Evolutionary conservation across 1,139 yeast genomes (phyloP).

Genomic region (Geotrichum carabidarum): DNA sequence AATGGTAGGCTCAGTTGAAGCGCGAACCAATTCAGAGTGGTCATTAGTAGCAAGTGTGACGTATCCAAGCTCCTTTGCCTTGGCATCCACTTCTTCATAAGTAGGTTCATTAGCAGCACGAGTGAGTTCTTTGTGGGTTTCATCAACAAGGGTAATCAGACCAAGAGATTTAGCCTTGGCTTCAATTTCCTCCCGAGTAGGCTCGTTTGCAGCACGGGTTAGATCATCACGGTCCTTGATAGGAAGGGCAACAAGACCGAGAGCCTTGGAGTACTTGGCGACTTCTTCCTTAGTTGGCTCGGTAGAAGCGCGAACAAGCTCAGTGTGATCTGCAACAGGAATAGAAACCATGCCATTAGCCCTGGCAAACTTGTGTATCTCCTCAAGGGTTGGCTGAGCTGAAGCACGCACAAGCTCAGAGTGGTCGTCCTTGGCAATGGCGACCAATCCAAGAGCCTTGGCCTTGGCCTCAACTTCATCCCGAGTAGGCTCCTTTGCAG

Average conservation of each 20-base stretch:
- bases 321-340: constrained; percentile 15
- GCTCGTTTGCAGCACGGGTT: constrained; percentile 24
- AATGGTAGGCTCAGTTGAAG: constrained; percentile 23
- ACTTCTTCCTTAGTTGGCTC: constrained; percentile 31
- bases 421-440: constrained; percentile 29
- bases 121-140: constrained; percentile 8
- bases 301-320: constrained; percentile 24
- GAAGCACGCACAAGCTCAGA: constrained; percentile 35
- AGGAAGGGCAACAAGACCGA: constrained; percentile 45
- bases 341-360: constrained; percentile 35
- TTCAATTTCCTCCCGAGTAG: constrained; percentile 23
- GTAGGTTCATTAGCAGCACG: constrained; percentile 24
- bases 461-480: constrained; percentile 41
- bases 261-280: constrained; percentile 15
- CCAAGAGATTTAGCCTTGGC: constrained; percentile 28
- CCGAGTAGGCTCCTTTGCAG: constrained; percentile 37
- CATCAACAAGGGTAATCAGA: constrained; percentile 31
- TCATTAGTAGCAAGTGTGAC: constrained; percentile 7
- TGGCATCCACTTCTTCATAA: constrained; percentile 23
- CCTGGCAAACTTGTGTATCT: constrained; percentile 27
- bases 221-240: constrained; percentile 30
- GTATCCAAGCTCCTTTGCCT: constrained; percentile 21
- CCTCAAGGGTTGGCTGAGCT: constrained; percentile 34
- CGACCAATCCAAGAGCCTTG: constrained; percentile 20
- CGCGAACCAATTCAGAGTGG: constrained; percentile 21